Conservation (phyloP, 306 rosid genomes). For the Styphnolobium japonicum region DNA sequence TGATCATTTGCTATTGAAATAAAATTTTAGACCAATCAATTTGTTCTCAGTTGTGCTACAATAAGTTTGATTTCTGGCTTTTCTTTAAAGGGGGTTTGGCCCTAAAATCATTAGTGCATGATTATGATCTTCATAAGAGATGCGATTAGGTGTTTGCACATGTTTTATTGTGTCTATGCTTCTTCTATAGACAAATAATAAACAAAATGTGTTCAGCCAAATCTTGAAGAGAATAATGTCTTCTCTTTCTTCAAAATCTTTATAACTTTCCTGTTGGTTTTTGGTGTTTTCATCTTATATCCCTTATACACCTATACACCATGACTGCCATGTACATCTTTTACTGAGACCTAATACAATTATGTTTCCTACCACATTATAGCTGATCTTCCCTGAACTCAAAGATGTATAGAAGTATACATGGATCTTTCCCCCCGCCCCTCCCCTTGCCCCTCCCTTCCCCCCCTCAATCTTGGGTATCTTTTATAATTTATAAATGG, state of each 20-base stretch:
- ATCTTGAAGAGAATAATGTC: background rate
- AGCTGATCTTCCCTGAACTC: background rate
- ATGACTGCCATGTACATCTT: background rate
- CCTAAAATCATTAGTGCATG: background rate
- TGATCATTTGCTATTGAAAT: slow-evolving; percentile 14
- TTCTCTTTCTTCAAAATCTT: background rate
- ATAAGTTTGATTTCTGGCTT: background rate
- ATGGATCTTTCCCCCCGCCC: background rate
- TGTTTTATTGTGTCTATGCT: slow-evolving; percentile 5
- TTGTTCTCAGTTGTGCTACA: background rate
- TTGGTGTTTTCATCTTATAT: background rate
- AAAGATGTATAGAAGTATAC: background rate
- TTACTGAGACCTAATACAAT: background rate
- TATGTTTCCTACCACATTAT: background rate
- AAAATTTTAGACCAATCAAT: background rate
- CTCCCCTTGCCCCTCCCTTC: background rate
- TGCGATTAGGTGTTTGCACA: background rate
- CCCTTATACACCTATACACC: background rate
- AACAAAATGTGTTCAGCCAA: background rate
- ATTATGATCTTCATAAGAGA: background rate
- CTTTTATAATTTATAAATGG: background rate
- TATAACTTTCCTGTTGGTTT: background rate
- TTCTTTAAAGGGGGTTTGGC: background rate
- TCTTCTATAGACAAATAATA: background rate
- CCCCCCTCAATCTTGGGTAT: background rate